Evolutionary conservation across 768 basidiomycete genomes (phyloP).

Genomic region (Naganishia friedmannii): DNA sequence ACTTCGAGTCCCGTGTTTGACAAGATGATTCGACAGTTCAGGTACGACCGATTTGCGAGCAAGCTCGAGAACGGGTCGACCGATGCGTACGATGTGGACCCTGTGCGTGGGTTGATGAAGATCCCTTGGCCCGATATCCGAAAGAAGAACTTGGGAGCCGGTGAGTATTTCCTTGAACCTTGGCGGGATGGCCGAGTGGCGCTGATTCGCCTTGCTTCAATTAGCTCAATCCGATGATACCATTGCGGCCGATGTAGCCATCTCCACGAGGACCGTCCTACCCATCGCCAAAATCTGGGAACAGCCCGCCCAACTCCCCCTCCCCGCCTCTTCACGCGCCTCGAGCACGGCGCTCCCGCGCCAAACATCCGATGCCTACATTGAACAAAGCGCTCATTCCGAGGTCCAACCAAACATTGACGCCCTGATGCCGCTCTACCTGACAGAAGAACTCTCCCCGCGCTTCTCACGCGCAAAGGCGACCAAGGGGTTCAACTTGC

Average conservation of each 20-base stretch:
- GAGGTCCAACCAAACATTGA: slow-evolving; percentile 33
- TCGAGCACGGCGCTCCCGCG: slow-evolving; percentile 23
- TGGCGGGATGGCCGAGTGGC: background rate
- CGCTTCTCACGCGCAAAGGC: slow-evolving; percentile 44
- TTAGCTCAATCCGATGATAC: slow-evolving; percentile 28
- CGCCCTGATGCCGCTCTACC: slow-evolving; percentile 45
- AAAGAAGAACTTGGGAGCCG: slow-evolving; percentile 15
- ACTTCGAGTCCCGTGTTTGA: slow-evolving; percentile 41
- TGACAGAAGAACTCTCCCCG: slow-evolving; percentile 48
- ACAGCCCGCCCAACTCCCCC: slow-evolving; percentile 16
- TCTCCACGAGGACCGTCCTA: slow-evolving; percentile 6
- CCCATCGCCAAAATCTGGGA: slow-evolving; percentile 24
- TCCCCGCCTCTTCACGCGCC: slow-evolving; percentile 31
- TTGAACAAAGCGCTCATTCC: slow-evolving; percentile 27
- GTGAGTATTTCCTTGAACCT: slow-evolving; percentile 2
- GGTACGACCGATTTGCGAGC: slow-evolving; percentile 42
- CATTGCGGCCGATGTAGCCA: background rate
- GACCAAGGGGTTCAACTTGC: slow-evolving; percentile 39
- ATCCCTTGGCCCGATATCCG: slow-evolving; percentile 40
- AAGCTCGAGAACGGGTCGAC: slow-evolving; percentile 35
- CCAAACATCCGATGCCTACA: slow-evolving; percentile 34
- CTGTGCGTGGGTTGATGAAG: slow-evolving; percentile 31
- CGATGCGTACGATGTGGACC: slow-evolving; percentile 30
- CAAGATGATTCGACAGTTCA: slow-evolving; percentile 33
- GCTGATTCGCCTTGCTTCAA: background rate